Conservation (phyloP, 2,329 filamentous ascomycete genomes). For the Sclerotinia subarctica region DNA sequence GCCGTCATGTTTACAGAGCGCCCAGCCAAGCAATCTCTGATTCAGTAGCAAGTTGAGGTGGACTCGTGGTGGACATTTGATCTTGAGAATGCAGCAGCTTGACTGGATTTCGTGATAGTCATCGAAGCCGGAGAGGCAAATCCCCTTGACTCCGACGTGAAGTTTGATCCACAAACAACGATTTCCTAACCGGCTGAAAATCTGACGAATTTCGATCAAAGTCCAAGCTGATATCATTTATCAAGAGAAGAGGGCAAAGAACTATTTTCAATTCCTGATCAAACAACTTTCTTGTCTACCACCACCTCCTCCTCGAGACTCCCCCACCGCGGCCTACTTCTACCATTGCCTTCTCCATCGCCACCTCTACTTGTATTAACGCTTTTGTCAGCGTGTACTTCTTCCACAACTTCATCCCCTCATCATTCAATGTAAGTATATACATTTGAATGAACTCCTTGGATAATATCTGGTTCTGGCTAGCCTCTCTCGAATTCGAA, state of each 20-base stretch:
- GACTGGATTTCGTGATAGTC: no score
- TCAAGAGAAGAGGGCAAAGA: neutral
- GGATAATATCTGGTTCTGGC: neutral
- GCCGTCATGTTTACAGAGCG: neutral
- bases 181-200: neutral
- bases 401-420: neutral
- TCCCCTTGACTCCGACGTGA: neutral
- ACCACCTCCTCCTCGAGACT: neutral
- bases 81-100: no score
- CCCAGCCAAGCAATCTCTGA: neutral
- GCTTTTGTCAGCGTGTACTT: neutral
- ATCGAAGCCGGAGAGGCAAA: no score
- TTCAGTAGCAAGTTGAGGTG: no score
- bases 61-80: no score
- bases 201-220: neutral
- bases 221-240: neutral
- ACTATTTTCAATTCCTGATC: neutral
- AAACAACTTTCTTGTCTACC: neutral
- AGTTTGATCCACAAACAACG: neutral
- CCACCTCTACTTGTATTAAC: neutral
- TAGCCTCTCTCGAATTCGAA: neutral
- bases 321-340: neutral
- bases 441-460: neutral
- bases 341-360: neutral
- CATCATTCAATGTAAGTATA: neutral